Base-by-base conservation (phyloP, 1,284 basidiomycete species). In the Ganoderma resinaceum region DNA sequence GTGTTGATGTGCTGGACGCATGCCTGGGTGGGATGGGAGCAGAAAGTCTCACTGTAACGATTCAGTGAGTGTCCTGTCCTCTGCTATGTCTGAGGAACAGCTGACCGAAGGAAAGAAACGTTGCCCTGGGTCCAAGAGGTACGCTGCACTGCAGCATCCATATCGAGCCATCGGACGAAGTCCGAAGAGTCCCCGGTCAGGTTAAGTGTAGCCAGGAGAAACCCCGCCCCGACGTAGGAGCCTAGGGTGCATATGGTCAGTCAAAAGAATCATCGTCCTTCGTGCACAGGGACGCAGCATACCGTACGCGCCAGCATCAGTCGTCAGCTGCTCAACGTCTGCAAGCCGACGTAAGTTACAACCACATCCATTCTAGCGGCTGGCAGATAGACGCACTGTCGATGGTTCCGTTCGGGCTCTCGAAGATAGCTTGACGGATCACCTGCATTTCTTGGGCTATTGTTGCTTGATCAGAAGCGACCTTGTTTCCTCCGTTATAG, bases 401-500 rank as follows among this genome's bases (percentile, higher is more conserved):
- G 53, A 90, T 89, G 29, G 88, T 87, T 20, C 91, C 91, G 31
- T 80, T 86, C 1, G 85, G 70, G 69, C 87, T 89, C 20, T 80
- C 74, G 74, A 92, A 93, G 38, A 93, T 88, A 0, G 81, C 77
- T 61, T 86, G 80, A 14, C 89, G 86, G 61, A 89, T 88, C 9
- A 68, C 74, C 62, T 85, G 81, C 85, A 91, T 87, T 23, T 82
- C 81, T 61, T 80, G 71, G 2, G 87, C 86, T 67, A 86, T 84
- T 11, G 80, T 76, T 2, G 75, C 66, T 26, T 80, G 83, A 61
- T 90, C 83, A 8, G 78, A 83, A 1, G 84, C 78, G 26, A 80
- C 80, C 66, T 86, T 86, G 76, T 93, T 93, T 0, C 91, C 91
- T 33, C 92, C 91, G 74, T 91, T 91, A 77, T 93, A 93, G 0